These are phyloP conservation scores for Paragyromitra xinjiangensis DNA, from an alignment of 495 filamentous ascomycete species.

Conservation along the genomic window DNA sequence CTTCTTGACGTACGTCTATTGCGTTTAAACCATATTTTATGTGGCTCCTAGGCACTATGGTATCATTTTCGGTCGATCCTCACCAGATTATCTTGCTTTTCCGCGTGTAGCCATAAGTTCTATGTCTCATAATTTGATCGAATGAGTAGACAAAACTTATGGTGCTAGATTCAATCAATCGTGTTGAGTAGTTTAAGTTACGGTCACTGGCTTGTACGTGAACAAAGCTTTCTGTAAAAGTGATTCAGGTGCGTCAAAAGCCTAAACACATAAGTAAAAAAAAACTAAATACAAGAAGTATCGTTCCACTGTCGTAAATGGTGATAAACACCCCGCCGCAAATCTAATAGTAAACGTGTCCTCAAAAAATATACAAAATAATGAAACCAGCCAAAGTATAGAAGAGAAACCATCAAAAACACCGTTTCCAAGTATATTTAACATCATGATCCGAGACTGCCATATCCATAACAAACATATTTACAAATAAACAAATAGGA, in stretches of 20 bases:
- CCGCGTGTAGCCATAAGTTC: no score
- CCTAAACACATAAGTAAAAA: background rate
- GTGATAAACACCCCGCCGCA: background rate
- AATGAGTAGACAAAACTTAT: background rate
- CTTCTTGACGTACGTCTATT: no score
- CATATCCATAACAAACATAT: background rate
- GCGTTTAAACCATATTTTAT: no score
- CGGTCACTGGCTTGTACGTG: background rate
- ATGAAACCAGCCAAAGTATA: background rate
- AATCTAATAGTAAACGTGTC: background rate
- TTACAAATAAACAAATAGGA: background rate
- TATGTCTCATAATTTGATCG: no score
- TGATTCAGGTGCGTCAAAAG: background rate
- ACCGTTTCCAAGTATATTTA: slow-evolving; percentile 8
- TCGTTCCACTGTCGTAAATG: background rate
- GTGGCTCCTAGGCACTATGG: no score
- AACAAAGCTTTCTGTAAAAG: background rate
- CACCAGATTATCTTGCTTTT: no score
- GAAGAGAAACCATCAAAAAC: background rate
- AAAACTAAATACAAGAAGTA: background rate
- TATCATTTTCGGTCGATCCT: no score
- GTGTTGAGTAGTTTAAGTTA: background rate
- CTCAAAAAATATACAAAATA: background rate
- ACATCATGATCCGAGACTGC: background rate
- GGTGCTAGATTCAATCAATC: background rate